Evolutionary conservation across 495 filamentous ascomycete genomes (phyloP), one percentile per base, ranked within the genome.

Genomic region (Penicillium riverlandense): DNA sequence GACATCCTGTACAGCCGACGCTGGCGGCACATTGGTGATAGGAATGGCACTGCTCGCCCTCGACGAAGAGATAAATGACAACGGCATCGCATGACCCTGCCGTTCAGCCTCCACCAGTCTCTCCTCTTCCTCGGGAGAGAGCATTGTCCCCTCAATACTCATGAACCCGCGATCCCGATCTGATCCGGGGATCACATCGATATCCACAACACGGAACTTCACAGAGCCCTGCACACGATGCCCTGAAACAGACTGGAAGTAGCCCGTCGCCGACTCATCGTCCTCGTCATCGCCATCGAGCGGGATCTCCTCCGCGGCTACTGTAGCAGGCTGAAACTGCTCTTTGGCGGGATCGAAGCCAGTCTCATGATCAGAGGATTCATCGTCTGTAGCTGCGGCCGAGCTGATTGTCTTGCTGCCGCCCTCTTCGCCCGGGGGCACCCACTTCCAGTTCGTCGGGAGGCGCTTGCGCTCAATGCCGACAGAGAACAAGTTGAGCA

Each of bases 401-500:
- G 45, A 47, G 27, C 34, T 44, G 11, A 30, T 30, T 29, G 27
- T 39, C 22, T 43, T 40, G 35, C 44, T 45, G 38, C 57, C 46
- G 32, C 49, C 63, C 45, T 66, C 64, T 38, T 69, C 62, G 29
- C 71, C 60, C 28, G 67, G 62, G 28, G 61, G 61, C 47, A 72
- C 57, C 79, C 82, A 90, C 48, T 68, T 74, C 86, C 86, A 91
- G 31, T 69, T 68, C 38, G 65, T 59, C 7, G 86, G 86, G 13
- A 91, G 66, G 44, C 78, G 71, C 51, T 76, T 77, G 48, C 75
- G 66, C 47, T 83, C 78, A 39, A 91, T 81, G 34, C 75, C 80
- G 1, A 84, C 84, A 48, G 80, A 84, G 71, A 90, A 88, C 12
- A 86, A 65, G 60, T 91, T 91, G 52, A 80, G 79, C 11, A 80